A percentile compares a stretch with the other conserved stretches of the same genome.
phyloP scores from a whole-genome alignment of 768 basidiomycete species.

The Tulasnella calospora region DNA sequence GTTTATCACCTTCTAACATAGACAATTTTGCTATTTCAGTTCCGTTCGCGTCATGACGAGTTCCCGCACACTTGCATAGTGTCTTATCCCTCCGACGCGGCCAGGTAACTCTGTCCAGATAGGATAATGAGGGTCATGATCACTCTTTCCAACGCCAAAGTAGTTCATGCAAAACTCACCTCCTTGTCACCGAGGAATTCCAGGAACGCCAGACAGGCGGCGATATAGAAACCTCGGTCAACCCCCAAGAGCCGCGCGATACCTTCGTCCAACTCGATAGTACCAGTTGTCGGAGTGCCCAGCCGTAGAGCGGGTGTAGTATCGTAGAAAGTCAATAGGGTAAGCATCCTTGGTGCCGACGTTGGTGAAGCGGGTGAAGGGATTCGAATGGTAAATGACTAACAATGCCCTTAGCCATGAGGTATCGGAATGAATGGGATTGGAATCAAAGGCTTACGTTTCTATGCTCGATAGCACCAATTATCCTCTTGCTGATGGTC shows the following conservation, averaged over 20 bases:
- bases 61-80: background rate
- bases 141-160: background rate
- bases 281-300: slow-evolving; percentile 53
- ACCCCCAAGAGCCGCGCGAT: slow-evolving; percentile 60
- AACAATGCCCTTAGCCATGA: slow-evolving; percentile 11
- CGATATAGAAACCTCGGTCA: slow-evolving; percentile 73
- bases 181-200: slow-evolving; percentile 75
- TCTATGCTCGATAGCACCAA: slow-evolving; percentile 13
- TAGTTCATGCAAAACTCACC: slow-evolving; percentile 42
- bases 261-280: slow-evolving; percentile 57
- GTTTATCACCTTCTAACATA: no score
- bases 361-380: slow-evolving; percentile 12
- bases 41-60: no score
- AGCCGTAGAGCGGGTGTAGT: slow-evolving; percentile 58
- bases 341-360: slow-evolving; percentile 33
- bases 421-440: background rate
- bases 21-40: no score
- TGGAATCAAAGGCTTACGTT: background rate
- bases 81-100: background rate
- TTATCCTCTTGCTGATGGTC: slow-evolving; percentile 27
- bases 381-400: slow-evolving; percentile 25
- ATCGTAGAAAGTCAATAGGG: slow-evolving; percentile 65
- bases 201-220: slow-evolving; percentile 65
- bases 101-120: background rate
- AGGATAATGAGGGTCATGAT: background rate